These are phyloP conservation scores for Fusarium begoniae DNA, from an alignment of 2,329 filamentous ascomycete genomes.

Conservation along the genomic window DNA sequence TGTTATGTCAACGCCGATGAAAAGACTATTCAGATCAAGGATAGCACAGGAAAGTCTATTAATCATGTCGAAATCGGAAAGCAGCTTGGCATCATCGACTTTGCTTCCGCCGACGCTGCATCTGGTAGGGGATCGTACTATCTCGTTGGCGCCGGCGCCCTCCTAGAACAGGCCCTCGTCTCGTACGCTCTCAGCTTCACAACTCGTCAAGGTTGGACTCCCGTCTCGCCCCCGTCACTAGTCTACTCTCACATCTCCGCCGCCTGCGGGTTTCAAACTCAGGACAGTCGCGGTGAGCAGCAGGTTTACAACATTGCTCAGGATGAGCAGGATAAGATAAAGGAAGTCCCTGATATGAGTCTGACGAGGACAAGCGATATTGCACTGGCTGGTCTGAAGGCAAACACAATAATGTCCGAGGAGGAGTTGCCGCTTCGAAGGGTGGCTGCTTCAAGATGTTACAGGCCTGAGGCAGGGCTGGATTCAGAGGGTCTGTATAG, in stretches of 20 bases:
- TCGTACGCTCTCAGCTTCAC: neutral
- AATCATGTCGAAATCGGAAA: neutral
- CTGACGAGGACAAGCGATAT: neutral
- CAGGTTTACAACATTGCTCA: neutral
- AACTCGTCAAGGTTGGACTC: neutral
- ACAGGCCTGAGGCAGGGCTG: rapidly evolving
- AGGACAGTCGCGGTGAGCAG: rapidly evolving
- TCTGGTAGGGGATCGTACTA: neutral
- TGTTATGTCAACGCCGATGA: neutral
- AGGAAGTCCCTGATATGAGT: neutral
- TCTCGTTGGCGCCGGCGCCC: neutral
- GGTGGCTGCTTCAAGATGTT: neutral
- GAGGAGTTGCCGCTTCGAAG: neutral
- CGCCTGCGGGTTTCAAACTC: neutral
- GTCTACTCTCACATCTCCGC: neutral
- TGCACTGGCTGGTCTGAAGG: neutral
- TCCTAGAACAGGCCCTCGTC: neutral
- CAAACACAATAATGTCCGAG: neutral
- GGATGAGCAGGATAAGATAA: neutral
- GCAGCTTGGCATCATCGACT: neutral
- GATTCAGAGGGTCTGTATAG: neutral
- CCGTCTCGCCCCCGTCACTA: neutral
- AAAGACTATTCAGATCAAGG: neutral
- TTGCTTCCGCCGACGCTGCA: rapidly evolving
- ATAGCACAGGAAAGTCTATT: neutral